Percentiles rank a stretch among this genome's conserved stretches.
These are phyloP conservation scores for Laetiporus sulphureus DNA, from an alignment of 1,284 basidiomycete genomes.

Conservation along the genomic window DNA sequence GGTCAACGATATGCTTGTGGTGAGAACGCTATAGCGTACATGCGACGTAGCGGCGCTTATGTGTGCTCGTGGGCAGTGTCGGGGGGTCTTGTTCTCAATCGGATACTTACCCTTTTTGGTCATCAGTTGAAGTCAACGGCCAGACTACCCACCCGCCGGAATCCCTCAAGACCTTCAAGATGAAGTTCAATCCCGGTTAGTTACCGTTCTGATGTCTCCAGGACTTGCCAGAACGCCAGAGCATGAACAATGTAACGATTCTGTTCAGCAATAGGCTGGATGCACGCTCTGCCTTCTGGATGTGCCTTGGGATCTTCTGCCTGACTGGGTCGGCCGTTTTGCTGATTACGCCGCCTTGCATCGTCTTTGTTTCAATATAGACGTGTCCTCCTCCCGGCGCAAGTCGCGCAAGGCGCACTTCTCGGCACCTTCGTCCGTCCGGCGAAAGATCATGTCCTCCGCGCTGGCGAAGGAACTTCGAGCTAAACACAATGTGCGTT, in stretches of 20 bases:
- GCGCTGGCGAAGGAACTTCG: slow-evolving; percentile 95
- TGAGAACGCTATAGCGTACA: no score
- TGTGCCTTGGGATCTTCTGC: slow-evolving; percentile 36
- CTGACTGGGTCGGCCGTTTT: slow-evolving; percentile 12
- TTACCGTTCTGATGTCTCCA: slow-evolving; percentile 22
- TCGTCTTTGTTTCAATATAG: slow-evolving; percentile 31
- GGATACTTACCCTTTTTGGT: slow-evolving; percentile 5
- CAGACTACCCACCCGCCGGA: slow-evolving; percentile 24
- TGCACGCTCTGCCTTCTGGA: slow-evolving; percentile 38
- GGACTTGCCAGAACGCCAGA: slow-evolving; percentile 18
- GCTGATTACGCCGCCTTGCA: slow-evolving; percentile 20
- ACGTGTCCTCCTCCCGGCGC: slow-evolving; percentile 86
- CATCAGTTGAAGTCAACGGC: slow-evolving; percentile 1
- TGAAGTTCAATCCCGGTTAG: slow-evolving; percentile 77
- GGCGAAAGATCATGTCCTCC: slow-evolving; percentile 98
- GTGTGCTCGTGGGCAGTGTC: not conserved
- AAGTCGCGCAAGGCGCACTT: slow-evolving; percentile 98
- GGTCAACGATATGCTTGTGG: not conserved
- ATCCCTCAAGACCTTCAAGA: slow-evolving; percentile 62
- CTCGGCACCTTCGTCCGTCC: slow-evolving; percentile 84
- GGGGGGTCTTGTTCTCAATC: slow-evolving; percentile 1
- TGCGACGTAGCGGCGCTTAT: no score
- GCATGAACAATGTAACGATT: slow-evolving; percentile 18
- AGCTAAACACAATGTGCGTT: slow-evolving; percentile 83
- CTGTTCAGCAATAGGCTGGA: slow-evolving; percentile 41